Conservation (phyloP, 805 yeast species). For the Yarrowia porcina region DNA sequence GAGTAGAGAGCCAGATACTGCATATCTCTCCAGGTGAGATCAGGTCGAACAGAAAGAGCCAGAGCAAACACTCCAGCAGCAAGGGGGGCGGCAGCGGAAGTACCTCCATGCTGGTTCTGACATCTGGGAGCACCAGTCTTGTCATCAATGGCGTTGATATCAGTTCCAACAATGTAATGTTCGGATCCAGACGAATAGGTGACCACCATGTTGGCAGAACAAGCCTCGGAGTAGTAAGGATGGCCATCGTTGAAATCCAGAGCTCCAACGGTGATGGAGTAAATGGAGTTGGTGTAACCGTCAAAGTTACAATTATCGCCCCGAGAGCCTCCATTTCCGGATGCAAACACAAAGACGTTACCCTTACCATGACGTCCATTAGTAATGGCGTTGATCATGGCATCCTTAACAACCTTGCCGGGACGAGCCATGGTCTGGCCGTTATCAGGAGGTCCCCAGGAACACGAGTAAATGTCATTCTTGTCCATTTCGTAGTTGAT, state of each 20-base stretch:
- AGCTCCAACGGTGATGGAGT: slow-evolving; percentile 92
- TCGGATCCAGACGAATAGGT: slow-evolving; percentile 91
- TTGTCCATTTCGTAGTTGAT: slow-evolving; percentile 73
- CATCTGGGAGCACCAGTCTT: slow-evolving; percentile 44
- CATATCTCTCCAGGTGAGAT: slow-evolving; percentile 91
- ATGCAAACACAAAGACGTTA: slow-evolving; percentile 87
- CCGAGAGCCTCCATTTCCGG: slow-evolving; percentile 83
- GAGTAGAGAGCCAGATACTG: slow-evolving; percentile 77
- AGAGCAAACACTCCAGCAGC: slow-evolving; percentile 95
- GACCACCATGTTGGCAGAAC: slow-evolving; percentile 91
- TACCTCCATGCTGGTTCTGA: slow-evolving; percentile 81
- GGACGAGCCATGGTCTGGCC: slow-evolving; percentile 87
- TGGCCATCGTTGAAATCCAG: slow-evolving; percentile 82
- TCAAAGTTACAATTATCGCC: slow-evolving; percentile 95
- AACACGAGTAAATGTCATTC: slow-evolving; percentile 92
- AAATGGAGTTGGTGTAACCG: slow-evolving; percentile 94
- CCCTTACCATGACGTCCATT: slow-evolving; percentile 83
- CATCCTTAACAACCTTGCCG: slow-evolving; percentile 68
- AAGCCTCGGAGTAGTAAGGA: slow-evolving; percentile 87
- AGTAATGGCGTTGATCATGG: slow-evolving; percentile 77
- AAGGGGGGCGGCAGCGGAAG: slow-evolving; percentile 97
- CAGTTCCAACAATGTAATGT: slow-evolving; percentile 86
- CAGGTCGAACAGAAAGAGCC: slow-evolving; percentile 77
- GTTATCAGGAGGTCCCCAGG: slow-evolving; percentile 98
- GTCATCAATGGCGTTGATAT: slow-evolving; percentile 47